Conservation (phyloP, 2,329 filamentous ascomycete genomes). For the Stagonosporopsis cucurbitacearum region DNA sequence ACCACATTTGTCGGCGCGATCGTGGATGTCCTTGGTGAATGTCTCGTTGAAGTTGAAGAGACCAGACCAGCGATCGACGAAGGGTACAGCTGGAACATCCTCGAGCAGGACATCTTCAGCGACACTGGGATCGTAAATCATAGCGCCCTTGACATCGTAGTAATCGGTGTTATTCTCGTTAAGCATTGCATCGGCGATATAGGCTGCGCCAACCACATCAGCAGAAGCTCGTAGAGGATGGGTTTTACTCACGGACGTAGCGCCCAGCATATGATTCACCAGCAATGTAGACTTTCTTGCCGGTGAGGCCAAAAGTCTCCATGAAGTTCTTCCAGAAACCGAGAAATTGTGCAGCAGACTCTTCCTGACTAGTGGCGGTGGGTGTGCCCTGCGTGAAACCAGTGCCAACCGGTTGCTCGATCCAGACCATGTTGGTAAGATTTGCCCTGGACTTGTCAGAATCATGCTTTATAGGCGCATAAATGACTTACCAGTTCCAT, state of each 20-base stretch:
- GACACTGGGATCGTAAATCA: constrained; percentile 76
- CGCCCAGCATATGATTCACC: constrained; percentile 74
- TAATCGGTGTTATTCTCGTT: constrained; percentile 69
- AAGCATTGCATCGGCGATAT: constrained; percentile 76
- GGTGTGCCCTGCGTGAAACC: constrained; percentile 72
- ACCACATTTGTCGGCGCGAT: constrained; percentile 64
- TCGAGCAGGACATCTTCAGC: constrained; percentile 60
- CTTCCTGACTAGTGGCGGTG: constrained; percentile 69
- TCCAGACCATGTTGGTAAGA: constrained; percentile 78
- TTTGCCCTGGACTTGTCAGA: constrained; percentile 49
- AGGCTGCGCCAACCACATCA: constrained; percentile 59
- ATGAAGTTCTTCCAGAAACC: constrained; percentile 83
- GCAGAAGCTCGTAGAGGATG: background rate
- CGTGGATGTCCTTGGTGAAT: constrained; percentile 60
- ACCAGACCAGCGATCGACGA: constrained; percentile 65
- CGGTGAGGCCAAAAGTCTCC: constrained; percentile 70
- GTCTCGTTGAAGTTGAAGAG: constrained; percentile 70
- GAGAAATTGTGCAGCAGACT: constrained; percentile 73
- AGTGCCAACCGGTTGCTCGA: constrained; percentile 71
- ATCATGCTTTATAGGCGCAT: background rate
- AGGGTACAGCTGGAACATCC: constrained; percentile 62
- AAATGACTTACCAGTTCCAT: constrained; percentile 50
- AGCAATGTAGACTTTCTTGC: constrained; percentile 73
- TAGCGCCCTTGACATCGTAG: constrained; percentile 70
- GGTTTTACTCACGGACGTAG: background rate